Conservation (phyloP, 768 basidiomycete species). For the Hericium alpestre region DNA sequence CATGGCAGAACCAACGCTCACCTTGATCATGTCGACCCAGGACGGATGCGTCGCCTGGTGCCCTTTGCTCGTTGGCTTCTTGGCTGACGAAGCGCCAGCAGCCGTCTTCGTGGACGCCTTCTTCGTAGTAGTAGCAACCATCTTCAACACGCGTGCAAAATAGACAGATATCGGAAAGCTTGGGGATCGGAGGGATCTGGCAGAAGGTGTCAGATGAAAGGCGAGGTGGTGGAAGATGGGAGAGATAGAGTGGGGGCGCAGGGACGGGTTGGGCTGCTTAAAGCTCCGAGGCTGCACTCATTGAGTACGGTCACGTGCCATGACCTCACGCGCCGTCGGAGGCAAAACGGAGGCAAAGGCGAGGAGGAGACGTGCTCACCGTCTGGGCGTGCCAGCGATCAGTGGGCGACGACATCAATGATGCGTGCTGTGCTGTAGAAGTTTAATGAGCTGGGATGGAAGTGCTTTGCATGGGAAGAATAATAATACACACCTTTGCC, state of each 20-base stretch:
- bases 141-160: not conserved
- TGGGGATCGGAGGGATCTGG: not conserved
- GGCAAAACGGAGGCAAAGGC: too few species aligned
- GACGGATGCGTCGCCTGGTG: constrained; percentile 36
- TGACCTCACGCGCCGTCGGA: not conserved
- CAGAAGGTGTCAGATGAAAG: not conserved
- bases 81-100: constrained; percentile 14
- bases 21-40: constrained; percentile 34
- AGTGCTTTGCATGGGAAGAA: too few species aligned
- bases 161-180: not conserved
- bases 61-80: constrained; percentile 15
- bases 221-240: not conserved
- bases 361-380: too few species aligned
- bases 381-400: too few species aligned
- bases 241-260: not conserved
- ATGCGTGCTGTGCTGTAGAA: too few species aligned
- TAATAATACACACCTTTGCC: too few species aligned
- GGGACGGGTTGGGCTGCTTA: not conserved
- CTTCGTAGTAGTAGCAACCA: constrained; percentile 2
- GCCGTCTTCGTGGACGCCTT: constrained; percentile 1
- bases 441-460: too few species aligned
- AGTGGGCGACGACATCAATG: too few species aligned
- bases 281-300: not conserved
- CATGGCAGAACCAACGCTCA: constrained; percentile 14
- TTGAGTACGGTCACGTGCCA: not conserved